Base-by-base conservation (phyloP, 2,329 filamentous ascomycete species). In the Sclerotinia sclerotiorum region DNA sequence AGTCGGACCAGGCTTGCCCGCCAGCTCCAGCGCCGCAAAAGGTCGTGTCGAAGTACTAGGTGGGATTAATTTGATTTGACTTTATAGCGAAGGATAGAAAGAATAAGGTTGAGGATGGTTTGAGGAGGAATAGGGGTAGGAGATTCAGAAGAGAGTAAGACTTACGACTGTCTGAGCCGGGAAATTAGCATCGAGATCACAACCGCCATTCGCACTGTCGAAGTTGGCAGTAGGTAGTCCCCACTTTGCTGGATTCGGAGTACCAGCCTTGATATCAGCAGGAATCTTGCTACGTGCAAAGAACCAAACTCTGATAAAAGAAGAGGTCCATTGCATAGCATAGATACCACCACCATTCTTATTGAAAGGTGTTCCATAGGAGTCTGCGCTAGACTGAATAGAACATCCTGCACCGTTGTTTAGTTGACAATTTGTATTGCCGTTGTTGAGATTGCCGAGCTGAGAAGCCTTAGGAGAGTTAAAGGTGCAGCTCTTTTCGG, bases 21-120 rank as follows among this genome's bases (percentile, higher is more conserved):
- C 91, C 92, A 10, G 93, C 93, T 91, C 92, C 96, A 75, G 90
- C 87, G 49, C 94, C 94, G 79, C 94, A 97, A 79, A 97, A 92
- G 13, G 90, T 91, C 1, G 88, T 94, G 80, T 94, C 88, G 78
- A 95, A 89, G 56, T 73, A 74, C 73, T 74, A 11, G 6, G 4
- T 24, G 1, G 29, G 24, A 19, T 52, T 65, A 60, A 52, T 11
- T 39, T 15, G 11, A 5, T 35, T 39, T 44, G 6, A 24, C 5
- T 32, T 32, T 3, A 8, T 6, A 15, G 6, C 15, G n/a, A 17
- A 29, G 24, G 29, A 19, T 3, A 7, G 17, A 5, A 17, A 7
- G 3, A 10, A 8, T 5, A 10, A 4, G 2, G 2, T n/a, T 5
- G 10, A 29, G 29, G 3, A 32, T 32, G 10, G 19, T 42, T 15